phyloP scores from a whole-genome alignment of 148 eudicot species.

The Rhododendron molle region DNA sequence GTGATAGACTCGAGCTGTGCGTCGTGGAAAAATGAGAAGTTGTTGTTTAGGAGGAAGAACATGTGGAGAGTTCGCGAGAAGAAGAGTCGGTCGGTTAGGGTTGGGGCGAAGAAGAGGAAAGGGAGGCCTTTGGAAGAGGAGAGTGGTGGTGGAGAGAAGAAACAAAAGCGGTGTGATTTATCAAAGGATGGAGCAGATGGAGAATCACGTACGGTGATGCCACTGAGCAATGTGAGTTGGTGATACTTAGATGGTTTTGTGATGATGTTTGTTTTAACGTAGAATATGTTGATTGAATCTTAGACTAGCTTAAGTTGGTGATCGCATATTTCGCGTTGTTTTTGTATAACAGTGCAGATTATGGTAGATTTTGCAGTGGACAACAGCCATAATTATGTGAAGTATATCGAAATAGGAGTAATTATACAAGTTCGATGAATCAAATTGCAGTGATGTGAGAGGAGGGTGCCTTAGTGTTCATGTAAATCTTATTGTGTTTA shows the following conservation, averaged over 20 bases:
- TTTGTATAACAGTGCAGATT: not conserved
- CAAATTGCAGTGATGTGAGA: not conserved
- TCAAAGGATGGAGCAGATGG: constrained; percentile 16
- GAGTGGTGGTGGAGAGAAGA: constrained; percentile 20
- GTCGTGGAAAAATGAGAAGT: constrained; percentile 63
- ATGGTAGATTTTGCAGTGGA: not conserved
- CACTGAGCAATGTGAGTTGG: constrained; percentile 23
- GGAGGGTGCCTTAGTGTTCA: not conserved
- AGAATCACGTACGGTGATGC: not conserved
- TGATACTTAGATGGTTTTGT: not conserved
- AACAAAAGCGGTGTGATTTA: constrained; percentile 19
- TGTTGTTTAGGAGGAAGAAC: constrained; percentile 72
- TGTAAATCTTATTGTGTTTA: not conserved
- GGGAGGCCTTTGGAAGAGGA: constrained; percentile 9
- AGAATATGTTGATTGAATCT: not conserved
- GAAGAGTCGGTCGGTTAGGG: constrained; percentile 30
- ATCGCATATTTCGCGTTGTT: not conserved
- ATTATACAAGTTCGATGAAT: not conserved
- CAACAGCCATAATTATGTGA: not conserved
- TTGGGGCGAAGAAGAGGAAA: constrained; percentile 48
- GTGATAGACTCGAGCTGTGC: constrained; percentile 71
- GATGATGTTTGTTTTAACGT: not conserved
- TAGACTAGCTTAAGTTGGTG: not conserved
- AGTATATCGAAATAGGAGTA: not conserved
- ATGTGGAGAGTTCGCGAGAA: constrained; percentile 81